A percentile compares a stretch with the other conserved stretches of the same genome.
These are phyloP conservation scores for Coemansia reversa DNA, from an alignment of 192 early-diverging fungal species.

Conservation along the genomic window DNA sequence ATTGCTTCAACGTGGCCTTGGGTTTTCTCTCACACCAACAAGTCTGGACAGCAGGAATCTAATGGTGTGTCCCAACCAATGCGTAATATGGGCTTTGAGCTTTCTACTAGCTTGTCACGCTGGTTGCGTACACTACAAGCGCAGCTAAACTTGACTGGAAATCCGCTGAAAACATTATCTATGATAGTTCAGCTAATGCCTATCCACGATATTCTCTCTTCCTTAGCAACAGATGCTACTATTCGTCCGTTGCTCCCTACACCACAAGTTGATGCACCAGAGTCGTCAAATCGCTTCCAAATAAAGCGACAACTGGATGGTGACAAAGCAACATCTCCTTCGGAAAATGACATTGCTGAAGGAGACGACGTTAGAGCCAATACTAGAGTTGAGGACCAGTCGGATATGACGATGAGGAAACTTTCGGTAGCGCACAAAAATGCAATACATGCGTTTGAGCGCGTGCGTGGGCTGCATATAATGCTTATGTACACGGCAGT, in stretches of 20 bases:
- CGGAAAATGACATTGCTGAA: not conserved
- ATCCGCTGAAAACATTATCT: constrained; percentile 31
- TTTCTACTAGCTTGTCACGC: constrained; percentile 42
- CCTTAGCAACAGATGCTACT: constrained; percentile 19
- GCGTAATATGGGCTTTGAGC: constrained; percentile 20
- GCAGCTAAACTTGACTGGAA: constrained; percentile 41
- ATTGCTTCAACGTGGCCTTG: constrained; percentile 54
- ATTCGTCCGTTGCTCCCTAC: constrained; percentile 23
- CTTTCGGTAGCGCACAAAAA: constrained; percentile 13
- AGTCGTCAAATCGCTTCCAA: constrained; percentile 22
- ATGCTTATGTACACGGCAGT: constrained; percentile 53
- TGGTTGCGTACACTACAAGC: constrained; percentile 50
- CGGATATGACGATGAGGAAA: constrained; percentile 34
- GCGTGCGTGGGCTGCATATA: constrained; percentile 32
- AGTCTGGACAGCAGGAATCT: constrained; percentile 5
- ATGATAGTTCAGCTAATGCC: constrained; percentile 50
- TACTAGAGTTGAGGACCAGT: constrained; percentile 6
- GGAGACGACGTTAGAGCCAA: not conserved
- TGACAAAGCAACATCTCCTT: not conserved
- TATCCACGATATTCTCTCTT: constrained; percentile 31
- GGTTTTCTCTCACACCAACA: constrained; percentile 28
- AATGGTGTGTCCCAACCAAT: constrained; percentile 7
- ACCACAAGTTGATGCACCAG: constrained; percentile 11
- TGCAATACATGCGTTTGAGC: constrained; percentile 26
- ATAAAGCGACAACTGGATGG: constrained; percentile 19